Percentiles rank a stretch among this genome's conserved stretches.
Conservation (phyloP, 805 yeast genomes). For the Saccharomyces jurei region DNA sequence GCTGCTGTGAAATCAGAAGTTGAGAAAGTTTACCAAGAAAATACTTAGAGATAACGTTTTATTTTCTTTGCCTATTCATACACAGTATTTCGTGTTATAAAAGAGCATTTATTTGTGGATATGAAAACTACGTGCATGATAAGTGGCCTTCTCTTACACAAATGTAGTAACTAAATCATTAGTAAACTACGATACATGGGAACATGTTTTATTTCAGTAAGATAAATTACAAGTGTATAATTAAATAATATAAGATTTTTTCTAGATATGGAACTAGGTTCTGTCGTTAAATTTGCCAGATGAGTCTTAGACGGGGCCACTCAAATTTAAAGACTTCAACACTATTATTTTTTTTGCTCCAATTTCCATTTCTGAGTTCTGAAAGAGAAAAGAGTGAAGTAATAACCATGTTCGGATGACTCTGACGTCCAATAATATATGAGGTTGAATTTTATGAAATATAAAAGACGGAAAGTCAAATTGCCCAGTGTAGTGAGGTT, state of each 20-base stretch:
- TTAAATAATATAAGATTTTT: conserved; percentile 14
- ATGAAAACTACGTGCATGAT: not conserved
- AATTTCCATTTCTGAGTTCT: not conserved
- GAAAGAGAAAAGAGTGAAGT: not conserved
- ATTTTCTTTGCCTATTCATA: not conserved
- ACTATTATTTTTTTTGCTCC: not conserved
- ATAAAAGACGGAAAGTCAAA: not conserved
- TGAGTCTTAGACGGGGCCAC: conserved; percentile 34
- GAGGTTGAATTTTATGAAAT: not conserved
- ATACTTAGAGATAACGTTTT: not conserved
- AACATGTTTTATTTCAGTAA: not conserved
- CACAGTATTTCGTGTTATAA: not conserved
- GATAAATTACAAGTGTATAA: not conserved
- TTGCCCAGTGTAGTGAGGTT: not conserved
- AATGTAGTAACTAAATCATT: not conserved
- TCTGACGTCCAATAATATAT: not conserved
- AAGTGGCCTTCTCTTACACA: not conserved
- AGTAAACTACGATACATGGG: not conserved
- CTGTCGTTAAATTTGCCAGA: conserved; percentile 30
- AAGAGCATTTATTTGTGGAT: not conserved
- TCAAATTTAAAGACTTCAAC: conserved; percentile 22
- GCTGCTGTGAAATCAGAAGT: conserved; percentile 59
- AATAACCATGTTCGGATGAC: not conserved
- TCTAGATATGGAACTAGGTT: conserved; percentile 34
- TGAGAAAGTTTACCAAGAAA: conserved; percentile 46